Base-by-base conservation (phyloP, 2,329 filamentous ascomycete species). In the Trichoderma aggressivum region DNA sequence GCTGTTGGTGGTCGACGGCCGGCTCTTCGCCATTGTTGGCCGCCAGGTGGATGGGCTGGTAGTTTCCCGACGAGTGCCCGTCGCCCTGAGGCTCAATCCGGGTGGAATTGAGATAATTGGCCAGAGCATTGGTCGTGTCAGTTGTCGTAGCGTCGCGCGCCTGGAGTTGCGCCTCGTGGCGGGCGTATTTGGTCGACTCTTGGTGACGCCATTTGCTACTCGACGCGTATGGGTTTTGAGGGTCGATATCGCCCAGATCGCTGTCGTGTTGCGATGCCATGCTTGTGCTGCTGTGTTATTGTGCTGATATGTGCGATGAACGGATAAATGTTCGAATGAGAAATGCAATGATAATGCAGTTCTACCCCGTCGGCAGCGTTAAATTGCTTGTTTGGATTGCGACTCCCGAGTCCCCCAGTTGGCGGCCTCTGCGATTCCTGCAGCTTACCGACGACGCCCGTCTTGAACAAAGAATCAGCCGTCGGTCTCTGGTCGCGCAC, bases 131-230 rank as follows among this genome's bases (percentile, higher is more conserved):
- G 32, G 86, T 86, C 70, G 81, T 81, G 70, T 81, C 79, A 73
- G 43, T 70, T 82, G 81, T 71, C 75, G 77, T 74, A 18, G 71
- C 60, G 59, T 78, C 77, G 53, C 76, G 70, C 47, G 73, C 76
- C 39, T 74, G 74, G 14, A 74, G 73, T 36, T 78, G 75, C 21
- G 72, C 82, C 39, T 86, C 87, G 76, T 86, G 81, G 64, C 84
- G 83, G 63, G 84, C 83, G 76, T 84, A 91, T 39, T 87, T 82
- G 14, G 82, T 82, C 1, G 89, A 90, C 77, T 91, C 89, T 77
- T 90, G 87, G 77, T 91, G 89, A 70, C 89, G 86, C 89, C 89
- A 91, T 75, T 82, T 83, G 76, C 82, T 89, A 53, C 84, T 76
- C 10, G 88, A 90, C 47, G 86, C 85, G 76, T 90, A 81, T 3